These are phyloP conservation scores for Penicillium freii DNA, from an alignment of 2,329 filamentous ascomycete genomes.

Conservation along the genomic window DNA sequence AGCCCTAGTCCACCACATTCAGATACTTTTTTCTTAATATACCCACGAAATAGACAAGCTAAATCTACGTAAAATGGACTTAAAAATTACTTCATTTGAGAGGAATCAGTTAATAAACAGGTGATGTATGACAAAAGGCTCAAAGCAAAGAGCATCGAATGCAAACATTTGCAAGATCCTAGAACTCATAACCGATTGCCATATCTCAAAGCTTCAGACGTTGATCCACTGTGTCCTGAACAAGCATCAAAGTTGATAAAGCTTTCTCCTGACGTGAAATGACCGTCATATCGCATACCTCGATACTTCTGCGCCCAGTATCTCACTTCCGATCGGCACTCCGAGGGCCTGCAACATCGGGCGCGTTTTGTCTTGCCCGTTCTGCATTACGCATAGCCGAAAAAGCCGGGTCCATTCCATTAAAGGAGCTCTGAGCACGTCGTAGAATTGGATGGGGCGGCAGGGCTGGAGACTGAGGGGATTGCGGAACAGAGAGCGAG, in stretches of 20 bases:
- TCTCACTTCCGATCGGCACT: not conserved
- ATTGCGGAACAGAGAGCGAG: not conserved
- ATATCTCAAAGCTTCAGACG: not conserved
- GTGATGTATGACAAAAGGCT: not conserved
- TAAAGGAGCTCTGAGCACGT: conserved; percentile 7
- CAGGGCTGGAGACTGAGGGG: not conserved
- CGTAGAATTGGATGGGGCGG: not conserved
- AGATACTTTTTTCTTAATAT: not conserved
- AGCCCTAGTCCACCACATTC: no score
- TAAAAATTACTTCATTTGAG: not conserved
- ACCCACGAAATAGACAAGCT: accelerated
- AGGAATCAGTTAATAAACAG: not conserved
- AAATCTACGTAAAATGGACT: not conserved
- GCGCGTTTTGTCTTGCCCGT: not conserved
- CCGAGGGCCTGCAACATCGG: not conserved
- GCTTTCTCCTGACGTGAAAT: not conserved
- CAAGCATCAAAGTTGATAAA: not conserved
- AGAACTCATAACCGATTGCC: not conserved
- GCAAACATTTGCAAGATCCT: not conserved
- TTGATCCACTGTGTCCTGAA: not conserved
- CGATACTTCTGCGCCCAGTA: not conserved
- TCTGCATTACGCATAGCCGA: not conserved
- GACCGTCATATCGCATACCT: not conserved
- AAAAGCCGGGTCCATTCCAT: conserved; percentile 8
- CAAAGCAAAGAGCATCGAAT: not conserved